Conservation (phyloP, 345 rosid genomes). For the Pistacia integerrima region DNA sequence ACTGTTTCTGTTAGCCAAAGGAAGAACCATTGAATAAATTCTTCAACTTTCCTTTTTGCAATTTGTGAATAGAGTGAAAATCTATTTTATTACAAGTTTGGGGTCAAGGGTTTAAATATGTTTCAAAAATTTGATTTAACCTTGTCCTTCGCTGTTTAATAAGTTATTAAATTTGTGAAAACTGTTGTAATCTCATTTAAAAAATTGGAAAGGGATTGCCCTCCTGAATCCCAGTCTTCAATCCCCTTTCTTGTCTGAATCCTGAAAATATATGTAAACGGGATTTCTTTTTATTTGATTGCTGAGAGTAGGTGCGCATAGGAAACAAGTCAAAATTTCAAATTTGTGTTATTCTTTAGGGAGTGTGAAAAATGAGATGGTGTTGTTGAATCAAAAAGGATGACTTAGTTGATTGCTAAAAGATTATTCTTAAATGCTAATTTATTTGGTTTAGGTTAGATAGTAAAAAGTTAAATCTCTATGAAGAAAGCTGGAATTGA, state of each 20-base stretch:
- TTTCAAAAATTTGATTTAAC: neutral
- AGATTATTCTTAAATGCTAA: neutral
- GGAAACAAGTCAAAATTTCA: neutral
- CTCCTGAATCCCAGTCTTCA: neutral
- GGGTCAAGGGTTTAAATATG: neutral
- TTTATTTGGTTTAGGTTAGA: neutral
- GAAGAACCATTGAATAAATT: neutral
- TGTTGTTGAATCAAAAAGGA: neutral
- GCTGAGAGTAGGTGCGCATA: neutral
- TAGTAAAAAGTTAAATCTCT: too few relatives aligned
- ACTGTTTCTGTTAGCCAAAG: neutral
- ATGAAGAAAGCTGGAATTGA: too few relatives aligned
- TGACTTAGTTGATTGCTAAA: neutral
- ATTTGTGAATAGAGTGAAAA: slow-evolving; percentile 2
- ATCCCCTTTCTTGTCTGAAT: neutral
- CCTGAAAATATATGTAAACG: neutral
- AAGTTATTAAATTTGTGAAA: neutral
- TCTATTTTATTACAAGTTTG: neutral
- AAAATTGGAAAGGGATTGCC: neutral
- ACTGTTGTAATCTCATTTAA: neutral
- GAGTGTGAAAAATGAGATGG: neutral
- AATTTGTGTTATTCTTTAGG: neutral
- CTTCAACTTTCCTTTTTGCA: neutral
- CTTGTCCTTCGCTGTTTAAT: neutral
- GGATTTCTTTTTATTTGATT: slow-evolving; percentile 3